Evolutionary conservation across 2,329 filamentous ascomycete genomes (phyloP).

Genomic region (Fusarium cicatricum): DNA sequence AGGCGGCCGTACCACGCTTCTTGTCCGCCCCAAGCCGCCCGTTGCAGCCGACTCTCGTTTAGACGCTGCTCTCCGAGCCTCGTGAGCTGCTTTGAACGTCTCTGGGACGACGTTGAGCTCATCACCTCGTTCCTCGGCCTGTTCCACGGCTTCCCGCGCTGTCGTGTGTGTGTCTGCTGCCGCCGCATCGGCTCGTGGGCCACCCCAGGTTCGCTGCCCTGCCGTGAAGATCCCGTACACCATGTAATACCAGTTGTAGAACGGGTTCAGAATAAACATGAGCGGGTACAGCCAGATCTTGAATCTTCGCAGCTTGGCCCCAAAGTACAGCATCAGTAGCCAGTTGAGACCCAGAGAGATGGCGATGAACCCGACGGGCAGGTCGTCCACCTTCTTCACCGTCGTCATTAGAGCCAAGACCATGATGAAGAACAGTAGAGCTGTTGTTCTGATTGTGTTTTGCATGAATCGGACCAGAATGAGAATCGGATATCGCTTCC

Average conservation of each 20-base stretch:
- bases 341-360: slow-evolving; percentile 94
- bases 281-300: slow-evolving; percentile 95
- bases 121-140: slow-evolving; percentile 80
- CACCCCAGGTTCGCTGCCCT: slow-evolving; percentile 94
- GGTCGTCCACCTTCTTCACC: slow-evolving; percentile 76
- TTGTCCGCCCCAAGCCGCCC: slow-evolving; percentile 55
- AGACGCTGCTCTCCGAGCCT: slow-evolving; percentile 53
- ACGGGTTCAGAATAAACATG: slow-evolving; percentile 95
- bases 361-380: slow-evolving; percentile 93
- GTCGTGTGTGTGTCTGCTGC: slow-evolving; percentile 79
- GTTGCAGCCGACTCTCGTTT: slow-evolving; percentile 39
- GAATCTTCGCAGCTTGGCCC: slow-evolving; percentile 82
- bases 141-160: slow-evolving; percentile 83
- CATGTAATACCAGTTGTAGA: slow-evolving; percentile 99
- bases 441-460: slow-evolving; percentile 94
- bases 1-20: slow-evolving; percentile 74
- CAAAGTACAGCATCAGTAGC: slow-evolving; percentile 96
- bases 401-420: slow-evolving; percentile 86
- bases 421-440: slow-evolving; percentile 94
- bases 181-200: slow-evolving; percentile 88
- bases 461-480: slow-evolving; percentile 91
- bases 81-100: slow-evolving; percentile 73
- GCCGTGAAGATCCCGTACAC: slow-evolving; percentile 96
- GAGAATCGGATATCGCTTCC: slow-evolving; percentile 89
- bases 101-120: slow-evolving; percentile 91